A percentile compares a stretch with the other conserved stretches of the same genome.
phyloP scores from a whole-genome alignment of 345 rosid species.

The Gossypium ekmanianum region DNA sequence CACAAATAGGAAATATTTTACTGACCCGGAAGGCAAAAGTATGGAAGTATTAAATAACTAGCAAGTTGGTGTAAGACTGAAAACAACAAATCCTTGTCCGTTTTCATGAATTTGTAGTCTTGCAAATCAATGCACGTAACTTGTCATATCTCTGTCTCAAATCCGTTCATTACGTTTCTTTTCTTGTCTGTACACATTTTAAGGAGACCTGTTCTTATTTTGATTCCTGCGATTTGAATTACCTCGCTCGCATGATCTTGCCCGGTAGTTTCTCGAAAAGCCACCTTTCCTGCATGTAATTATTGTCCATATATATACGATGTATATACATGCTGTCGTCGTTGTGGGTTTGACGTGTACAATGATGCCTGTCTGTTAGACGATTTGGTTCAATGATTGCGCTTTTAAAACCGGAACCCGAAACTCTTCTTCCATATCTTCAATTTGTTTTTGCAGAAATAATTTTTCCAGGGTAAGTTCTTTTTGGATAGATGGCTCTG shows the following conservation, averaged over 20 bases:
- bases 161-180: too few species aligned
- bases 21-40: too few species aligned
- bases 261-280: background rate
- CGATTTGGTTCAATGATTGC: background rate
- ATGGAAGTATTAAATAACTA: too few species aligned
- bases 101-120: background rate
- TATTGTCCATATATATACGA: background rate
- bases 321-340: background rate
- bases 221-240: background rate
- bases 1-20: too few species aligned
- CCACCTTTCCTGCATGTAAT: background rate
- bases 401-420: background rate
- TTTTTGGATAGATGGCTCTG: background rate
- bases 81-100: background rate
- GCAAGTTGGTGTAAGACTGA: background rate
- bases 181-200: background rate
- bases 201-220: background rate
- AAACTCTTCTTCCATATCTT: background rate
- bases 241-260: background rate
- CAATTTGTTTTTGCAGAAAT: background rate
- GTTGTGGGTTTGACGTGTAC: constrained; percentile 1
- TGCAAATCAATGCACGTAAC: constrained; percentile 1
- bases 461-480: background rate
- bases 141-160: too few species aligned
- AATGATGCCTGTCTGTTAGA: background rate